Evolutionary conservation across 495 filamentous ascomycete genomes (phyloP).

Genomic region (Cudoniella acicularis): DNA sequence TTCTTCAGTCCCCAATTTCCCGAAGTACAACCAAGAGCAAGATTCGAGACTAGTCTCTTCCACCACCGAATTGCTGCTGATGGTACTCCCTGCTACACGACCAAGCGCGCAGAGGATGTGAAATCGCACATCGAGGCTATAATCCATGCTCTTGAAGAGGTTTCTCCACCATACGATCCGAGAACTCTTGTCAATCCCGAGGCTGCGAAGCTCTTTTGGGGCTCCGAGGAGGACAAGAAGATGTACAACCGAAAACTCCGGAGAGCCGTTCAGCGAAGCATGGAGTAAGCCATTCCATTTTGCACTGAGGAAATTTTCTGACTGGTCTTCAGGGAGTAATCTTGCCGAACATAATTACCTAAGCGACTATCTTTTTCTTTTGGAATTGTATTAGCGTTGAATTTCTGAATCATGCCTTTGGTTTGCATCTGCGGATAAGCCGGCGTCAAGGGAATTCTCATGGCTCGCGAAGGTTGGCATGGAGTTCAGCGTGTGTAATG

Average conservation of each 20-base stretch:
- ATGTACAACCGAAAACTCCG: constrained; percentile 79
- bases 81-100: constrained; percentile 81
- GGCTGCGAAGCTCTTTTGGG: constrained; percentile 87
- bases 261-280: constrained; percentile 51
- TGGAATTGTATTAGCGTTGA: background rate
- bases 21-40: constrained; percentile 83
- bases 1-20: constrained; percentile 86
- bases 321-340: constrained; percentile 13
- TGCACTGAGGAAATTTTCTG: background rate
- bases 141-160: constrained; percentile 79
- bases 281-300: constrained; percentile 37
- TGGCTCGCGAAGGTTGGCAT: background rate
- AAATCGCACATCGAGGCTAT: constrained; percentile 83
- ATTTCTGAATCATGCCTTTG: background rate
- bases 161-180: constrained; percentile 83
- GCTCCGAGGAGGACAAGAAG: constrained; percentile 70
- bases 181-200: constrained; percentile 84
- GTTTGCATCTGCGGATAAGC: constrained; percentile 8
- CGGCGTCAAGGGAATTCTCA: background rate
- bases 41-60: constrained; percentile 75
- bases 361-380: too few species aligned
- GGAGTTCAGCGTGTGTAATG: background rate
- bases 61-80: constrained; percentile 81
- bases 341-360: background rate
- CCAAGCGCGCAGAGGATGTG: constrained; percentile 69